Evolutionary conservation across 2,329 filamentous ascomycete genomes (phyloP).

Genomic region (Apiospora koreana): DNA sequence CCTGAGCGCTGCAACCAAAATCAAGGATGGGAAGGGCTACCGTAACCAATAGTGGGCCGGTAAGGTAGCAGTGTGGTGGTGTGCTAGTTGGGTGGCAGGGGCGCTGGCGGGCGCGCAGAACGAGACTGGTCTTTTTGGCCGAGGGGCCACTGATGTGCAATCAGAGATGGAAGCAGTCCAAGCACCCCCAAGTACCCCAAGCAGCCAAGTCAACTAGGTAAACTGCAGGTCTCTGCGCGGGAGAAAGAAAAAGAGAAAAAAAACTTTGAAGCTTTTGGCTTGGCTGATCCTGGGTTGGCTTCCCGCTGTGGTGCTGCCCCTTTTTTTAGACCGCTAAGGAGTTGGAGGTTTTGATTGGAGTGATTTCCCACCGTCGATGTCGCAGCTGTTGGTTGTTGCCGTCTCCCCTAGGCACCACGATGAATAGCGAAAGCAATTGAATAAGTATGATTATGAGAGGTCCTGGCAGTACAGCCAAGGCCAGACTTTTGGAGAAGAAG

Average conservation of each 20-base stretch:
- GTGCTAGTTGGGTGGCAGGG: background rate
- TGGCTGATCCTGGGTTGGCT: background rate
- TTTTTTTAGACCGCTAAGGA: background rate
- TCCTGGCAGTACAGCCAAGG: background rate
- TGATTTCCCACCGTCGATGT: background rate
- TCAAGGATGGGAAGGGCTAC: background rate
- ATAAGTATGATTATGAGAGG: background rate
- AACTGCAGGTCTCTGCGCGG: background rate
- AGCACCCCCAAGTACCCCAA: background rate
- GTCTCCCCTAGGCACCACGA: background rate
- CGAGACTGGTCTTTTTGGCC: background rate
- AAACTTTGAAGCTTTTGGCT: background rate
- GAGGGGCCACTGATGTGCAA: background rate
- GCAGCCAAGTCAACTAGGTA: background rate
- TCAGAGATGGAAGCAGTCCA: background rate
- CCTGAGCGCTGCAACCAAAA: background rate
- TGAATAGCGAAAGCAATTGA: background rate
- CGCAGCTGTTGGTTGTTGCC: no score
- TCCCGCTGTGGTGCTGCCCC: background rate
- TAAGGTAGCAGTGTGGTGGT: background rate
- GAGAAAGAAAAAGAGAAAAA: background rate
- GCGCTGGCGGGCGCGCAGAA: background rate
- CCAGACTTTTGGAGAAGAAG: background rate
- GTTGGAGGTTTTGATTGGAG: background rate
- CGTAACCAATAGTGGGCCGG: background rate